Evolutionary conservation across 192 early-diverging fungal species (phyloP), one percentile per base, ranked within the genome.

Genomic region (Diversispora eburnea): DNA sequence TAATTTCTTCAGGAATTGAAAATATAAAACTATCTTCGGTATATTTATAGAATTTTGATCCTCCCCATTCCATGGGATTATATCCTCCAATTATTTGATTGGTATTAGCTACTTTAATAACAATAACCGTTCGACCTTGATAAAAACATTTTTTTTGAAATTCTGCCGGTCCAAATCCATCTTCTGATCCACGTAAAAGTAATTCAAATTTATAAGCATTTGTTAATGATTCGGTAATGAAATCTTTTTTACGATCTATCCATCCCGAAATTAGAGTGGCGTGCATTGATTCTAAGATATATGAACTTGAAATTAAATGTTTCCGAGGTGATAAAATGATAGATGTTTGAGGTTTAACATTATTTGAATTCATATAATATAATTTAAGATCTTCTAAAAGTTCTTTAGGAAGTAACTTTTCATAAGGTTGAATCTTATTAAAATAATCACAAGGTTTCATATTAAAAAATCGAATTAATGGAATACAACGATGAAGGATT

Each of bases 1-100:
- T 33, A 33, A 33, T 33, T 33, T 33, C 25, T 33, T 33, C 25
- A 33, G 25, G 25, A 33, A 33, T 33, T 33, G 62, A 64, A 64
- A 64, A 64, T 9, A 64, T 64, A 64, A 64, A 64, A 64, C 3
- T 15, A 46, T 64, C 41, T 7, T 64, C 9, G 0, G 62, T 12
- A 41, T 64, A 33, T 33, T 33, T 33, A 33, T n/a, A 8, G 13
- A 13, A 13, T 41, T 3, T 19, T 4, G 7, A 64, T 1, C 13
- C 8, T 41, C 17, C 7, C 8, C 7, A 8, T 17, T 64, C 62
- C 62, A 64, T 43, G 39, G 62, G 15, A 64, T 64, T 42, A 64
- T 64, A 64, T 33, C 62, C 62, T 19, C 62, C 62, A 46, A 64
- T 41, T 45, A 64, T 46, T 64, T 64, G 41, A 64, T 65, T 65